Conservation (phyloP, 2,329 filamentous ascomycete species). For the Aspergillus sp. region DNA sequence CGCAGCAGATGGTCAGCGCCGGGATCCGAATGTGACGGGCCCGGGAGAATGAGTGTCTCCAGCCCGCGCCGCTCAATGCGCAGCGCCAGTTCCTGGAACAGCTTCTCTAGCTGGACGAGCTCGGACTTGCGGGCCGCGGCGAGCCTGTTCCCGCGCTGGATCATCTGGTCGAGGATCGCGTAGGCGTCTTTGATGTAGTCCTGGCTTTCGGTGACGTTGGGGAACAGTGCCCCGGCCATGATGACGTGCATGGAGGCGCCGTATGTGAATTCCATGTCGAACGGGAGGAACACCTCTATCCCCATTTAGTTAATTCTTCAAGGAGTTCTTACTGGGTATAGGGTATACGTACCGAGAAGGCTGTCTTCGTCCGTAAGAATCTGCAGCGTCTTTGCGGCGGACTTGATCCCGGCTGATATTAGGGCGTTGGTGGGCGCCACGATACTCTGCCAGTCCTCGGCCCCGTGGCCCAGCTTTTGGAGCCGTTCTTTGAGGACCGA, state of each 20-base stretch:
- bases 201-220: slow-evolving; percentile 27
- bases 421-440: slow-evolving; percentile 35
- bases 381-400: slow-evolving; percentile 41
- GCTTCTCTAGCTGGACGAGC: slow-evolving; percentile 24
- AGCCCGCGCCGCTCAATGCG: slow-evolving; percentile 28
- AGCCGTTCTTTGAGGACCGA: slow-evolving; percentile 41
- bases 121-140: slow-evolving; percentile 33
- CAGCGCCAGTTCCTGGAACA: slow-evolving; percentile 29
- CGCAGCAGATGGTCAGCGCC: not conserved
- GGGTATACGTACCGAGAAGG: slow-evolving; percentile 32
- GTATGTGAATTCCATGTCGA: slow-evolving; percentile 42
- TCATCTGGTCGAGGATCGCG: slow-evolving; percentile 36
- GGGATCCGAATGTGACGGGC: not conserved
- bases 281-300: slow-evolving; percentile 40
- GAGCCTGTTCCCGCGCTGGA: slow-evolving; percentile 33
- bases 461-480: slow-evolving; percentile 26
- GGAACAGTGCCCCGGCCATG: slow-evolving; percentile 41
- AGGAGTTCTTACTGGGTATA: not conserved
- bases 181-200: slow-evolving; percentile 19
- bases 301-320: not conserved
- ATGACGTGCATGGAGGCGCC: slow-evolving; percentile 36
- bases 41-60: slow-evolving; percentile 23
- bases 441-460: slow-evolving; percentile 35
- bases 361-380: slow-evolving; percentile 39
- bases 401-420: slow-evolving; percentile 45